These are phyloP conservation scores for Cutaneotrichosporon sp. DNA, from an alignment of 1,284 basidiomycete species.

Conservation along the genomic window DNA sequence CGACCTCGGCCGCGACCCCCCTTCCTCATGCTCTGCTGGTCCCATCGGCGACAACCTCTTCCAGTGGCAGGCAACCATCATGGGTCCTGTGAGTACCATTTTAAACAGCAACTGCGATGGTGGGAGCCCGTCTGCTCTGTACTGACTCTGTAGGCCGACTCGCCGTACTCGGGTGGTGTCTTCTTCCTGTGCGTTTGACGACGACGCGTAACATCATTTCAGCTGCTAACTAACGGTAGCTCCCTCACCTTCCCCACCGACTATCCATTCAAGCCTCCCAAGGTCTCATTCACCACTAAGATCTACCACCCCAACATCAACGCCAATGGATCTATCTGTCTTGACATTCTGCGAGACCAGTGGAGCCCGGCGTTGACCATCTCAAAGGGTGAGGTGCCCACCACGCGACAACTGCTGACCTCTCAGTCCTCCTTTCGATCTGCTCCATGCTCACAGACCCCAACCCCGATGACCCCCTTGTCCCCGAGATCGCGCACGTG, in stretches of 20 bases:
- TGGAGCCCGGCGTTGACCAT: slow-evolving; percentile 98
- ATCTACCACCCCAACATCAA: slow-evolving; percentile 62
- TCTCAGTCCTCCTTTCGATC: slow-evolving; percentile 79
- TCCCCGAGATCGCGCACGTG: slow-evolving; percentile 56
- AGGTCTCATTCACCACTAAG: slow-evolving; percentile 97
- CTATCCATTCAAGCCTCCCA: slow-evolving; percentile 98
- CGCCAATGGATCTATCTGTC: slow-evolving; percentile 83
- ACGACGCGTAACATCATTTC: not conserved
- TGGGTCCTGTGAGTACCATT: slow-evolving; percentile 91
- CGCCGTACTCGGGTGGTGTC: slow-evolving; percentile 91
- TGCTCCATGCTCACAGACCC: slow-evolving; percentile 96
- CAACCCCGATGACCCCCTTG: slow-evolving; percentile 86
- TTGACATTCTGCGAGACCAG: slow-evolving; percentile 95
- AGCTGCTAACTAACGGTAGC: slow-evolving; percentile 21
- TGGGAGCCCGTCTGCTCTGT: too few species aligned
- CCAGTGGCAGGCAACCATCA: slow-evolving; percentile 96
- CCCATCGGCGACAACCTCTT: slow-evolving; percentile 96
- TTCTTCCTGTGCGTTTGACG: slow-evolving; percentile 69
- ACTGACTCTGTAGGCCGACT: slow-evolving; percentile 66
- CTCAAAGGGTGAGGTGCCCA: slow-evolving; percentile 71
- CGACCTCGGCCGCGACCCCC: slow-evolving; percentile 95
- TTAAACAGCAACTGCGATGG: too few species aligned
- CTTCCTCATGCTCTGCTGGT: slow-evolving; percentile 93
- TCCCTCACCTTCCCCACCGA: slow-evolving; percentile 57
- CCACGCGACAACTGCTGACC: not conserved